Conservation (phyloP, 2,329 filamentous ascomycete species). For the Curvularia verruculosa region DNA sequence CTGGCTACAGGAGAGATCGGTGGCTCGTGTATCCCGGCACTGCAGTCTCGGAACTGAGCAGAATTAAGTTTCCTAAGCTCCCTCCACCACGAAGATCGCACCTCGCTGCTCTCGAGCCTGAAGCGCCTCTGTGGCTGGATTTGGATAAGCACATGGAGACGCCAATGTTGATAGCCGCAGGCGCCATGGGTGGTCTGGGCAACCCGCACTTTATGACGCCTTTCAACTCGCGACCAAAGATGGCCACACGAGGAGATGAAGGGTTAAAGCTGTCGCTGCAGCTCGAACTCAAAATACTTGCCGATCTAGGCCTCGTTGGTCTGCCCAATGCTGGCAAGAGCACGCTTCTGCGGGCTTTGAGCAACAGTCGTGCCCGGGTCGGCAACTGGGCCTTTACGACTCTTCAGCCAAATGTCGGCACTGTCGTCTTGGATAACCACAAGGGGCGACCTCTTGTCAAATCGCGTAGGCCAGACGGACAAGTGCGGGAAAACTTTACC, state of each 20-base stretch:
- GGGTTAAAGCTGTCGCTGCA: conserved; percentile 80
- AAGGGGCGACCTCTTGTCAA: conserved; percentile 71
- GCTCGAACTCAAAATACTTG: conserved; percentile 91
- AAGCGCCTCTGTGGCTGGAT: conserved; percentile 68
- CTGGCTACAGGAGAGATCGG: conserved; percentile 65
- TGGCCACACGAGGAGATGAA: conserved; percentile 83
- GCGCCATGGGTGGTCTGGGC: conserved; percentile 86
- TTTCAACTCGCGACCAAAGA: conserved; percentile 76
- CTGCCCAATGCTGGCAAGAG: conserved; percentile 96
- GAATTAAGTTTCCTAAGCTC: conserved; percentile 63
- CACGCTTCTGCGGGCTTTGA: conserved; percentile 85
- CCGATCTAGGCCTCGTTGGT: conserved; percentile 92
- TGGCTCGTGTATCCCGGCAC: conserved; percentile 88
- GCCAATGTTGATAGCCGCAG: conserved; percentile 84
- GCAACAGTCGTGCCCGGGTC: conserved; percentile 84
- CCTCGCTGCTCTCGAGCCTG: conserved; percentile 70
- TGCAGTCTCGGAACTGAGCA: conserved; percentile 70
- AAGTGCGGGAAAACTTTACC: conserved; percentile 78
- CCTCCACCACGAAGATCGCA: conserved; percentile 63
- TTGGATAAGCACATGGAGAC: conserved; percentile 73
- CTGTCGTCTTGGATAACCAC: conserved; percentile 88
- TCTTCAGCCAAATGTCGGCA: conserved; percentile 91
- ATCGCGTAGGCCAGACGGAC: conserved; percentile 53
- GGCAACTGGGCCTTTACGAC: conserved; percentile 98
- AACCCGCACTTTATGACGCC: conserved; percentile 91